Evolutionary conservation across 2,329 filamentous ascomycete species (phyloP).

Genomic region (Clonostachys rhizophaga): DNA sequence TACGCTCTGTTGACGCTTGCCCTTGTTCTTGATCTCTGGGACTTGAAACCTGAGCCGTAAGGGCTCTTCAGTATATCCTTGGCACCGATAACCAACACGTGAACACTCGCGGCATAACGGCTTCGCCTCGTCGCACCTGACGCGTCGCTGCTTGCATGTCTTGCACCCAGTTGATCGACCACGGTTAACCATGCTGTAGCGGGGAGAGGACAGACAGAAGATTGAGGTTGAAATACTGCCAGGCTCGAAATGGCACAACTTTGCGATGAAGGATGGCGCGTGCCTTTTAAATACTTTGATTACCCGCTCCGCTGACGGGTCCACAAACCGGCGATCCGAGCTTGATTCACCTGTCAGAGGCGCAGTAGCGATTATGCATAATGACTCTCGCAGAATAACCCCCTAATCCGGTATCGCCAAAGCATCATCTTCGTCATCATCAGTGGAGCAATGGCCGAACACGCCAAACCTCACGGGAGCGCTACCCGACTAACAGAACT

Average conservation of each 20-base stretch:
- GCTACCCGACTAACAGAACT: too few relatives aligned
- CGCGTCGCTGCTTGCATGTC: constrained; percentile 15
- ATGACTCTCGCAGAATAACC: constrained; percentile 3
- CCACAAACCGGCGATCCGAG: not conserved
- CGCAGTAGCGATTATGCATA: constrained; percentile 4
- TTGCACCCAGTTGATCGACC: not conserved
- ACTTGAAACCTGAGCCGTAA: constrained; percentile 5
- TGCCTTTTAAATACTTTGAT: too few relatives aligned
- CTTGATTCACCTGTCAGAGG: not conserved
- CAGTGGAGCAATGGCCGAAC: too few relatives aligned
- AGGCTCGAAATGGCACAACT: too few relatives aligned
- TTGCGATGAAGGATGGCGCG: too few relatives aligned
- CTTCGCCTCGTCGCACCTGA: constrained; percentile 21
- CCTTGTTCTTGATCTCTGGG: not conserved
- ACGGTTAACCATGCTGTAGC: not conserved
- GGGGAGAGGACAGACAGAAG: not conserved
- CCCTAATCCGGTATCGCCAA: constrained; percentile 3
- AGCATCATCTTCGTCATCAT: not conserved
- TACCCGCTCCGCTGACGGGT: not conserved
- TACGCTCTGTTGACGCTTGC: not conserved
- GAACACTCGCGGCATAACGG: constrained; percentile 11
- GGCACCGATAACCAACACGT: not conserved
- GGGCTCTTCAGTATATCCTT: not conserved
- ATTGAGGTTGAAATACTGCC: too few relatives aligned
- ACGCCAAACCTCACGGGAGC: too few relatives aligned